These are phyloP conservation scores for Chalciporus chontae DNA, from an alignment of 768 basidiomycete genomes.

Conservation along the genomic window DNA sequence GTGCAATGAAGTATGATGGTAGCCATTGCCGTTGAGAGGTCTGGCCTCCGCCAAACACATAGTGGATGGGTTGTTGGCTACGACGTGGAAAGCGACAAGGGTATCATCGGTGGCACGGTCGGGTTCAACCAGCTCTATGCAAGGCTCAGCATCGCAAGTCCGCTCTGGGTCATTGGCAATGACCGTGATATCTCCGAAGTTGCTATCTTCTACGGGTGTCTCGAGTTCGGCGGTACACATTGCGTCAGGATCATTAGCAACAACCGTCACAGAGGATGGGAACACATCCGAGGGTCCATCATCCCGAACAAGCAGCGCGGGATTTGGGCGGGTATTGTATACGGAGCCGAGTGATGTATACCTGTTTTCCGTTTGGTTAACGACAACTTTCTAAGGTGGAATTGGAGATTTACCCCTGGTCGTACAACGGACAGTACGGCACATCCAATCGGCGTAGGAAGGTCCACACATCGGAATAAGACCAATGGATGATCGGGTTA, in stretches of 20 bases:
- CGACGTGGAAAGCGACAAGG: slow-evolving; percentile 14
- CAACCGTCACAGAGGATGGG: slow-evolving; percentile 19
- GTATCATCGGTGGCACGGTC: neutral
- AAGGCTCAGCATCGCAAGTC: slow-evolving; percentile 17
- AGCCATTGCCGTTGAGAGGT: neutral
- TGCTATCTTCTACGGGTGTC: neutral
- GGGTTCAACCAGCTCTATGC: neutral
- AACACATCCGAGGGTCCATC: slow-evolving; percentile 8
- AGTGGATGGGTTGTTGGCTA: slow-evolving; percentile 21
- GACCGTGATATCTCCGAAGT: slow-evolving; percentile 10
- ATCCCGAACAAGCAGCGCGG: slow-evolving; percentile 53
- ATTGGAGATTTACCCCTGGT: slow-evolving; percentile 66
- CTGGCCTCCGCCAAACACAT: slow-evolving; percentile 15
- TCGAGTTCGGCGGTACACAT: slow-evolving; percentile 14
- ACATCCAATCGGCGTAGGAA: slow-evolving; percentile 74
- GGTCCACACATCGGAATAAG: slow-evolving; percentile 84
- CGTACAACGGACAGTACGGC: slow-evolving; percentile 87
- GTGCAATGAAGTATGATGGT: neutral
- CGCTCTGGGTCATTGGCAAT: slow-evolving; percentile 18
- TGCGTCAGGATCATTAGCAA: slow-evolving; percentile 19
- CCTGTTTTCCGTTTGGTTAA: slow-evolving; percentile 36
- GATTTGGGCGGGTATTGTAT: slow-evolving; percentile 92
- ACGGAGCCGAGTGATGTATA: slow-evolving; percentile 97
- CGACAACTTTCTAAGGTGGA: neutral
- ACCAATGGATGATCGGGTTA: slow-evolving; percentile 96